Base-by-base conservation (phyloP, 495 filamentous ascomycete species). In the Annulohypoxylon nitens region DNA sequence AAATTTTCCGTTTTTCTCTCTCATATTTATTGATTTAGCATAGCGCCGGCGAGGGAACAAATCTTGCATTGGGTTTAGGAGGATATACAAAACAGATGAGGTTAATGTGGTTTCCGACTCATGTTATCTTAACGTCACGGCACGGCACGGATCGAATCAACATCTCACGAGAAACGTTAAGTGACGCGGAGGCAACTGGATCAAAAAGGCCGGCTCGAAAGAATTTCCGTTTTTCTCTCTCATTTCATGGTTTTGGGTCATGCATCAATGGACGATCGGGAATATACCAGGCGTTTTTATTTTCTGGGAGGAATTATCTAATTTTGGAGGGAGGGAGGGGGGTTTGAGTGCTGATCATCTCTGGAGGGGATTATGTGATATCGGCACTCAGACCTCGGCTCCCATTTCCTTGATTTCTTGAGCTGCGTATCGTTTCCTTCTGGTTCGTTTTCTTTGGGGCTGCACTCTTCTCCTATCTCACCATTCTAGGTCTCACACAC, bases 271-370 rank as follows among this genome's bases (percentile, higher is more conserved):
- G 37, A 55, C 18, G 63, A 26, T 25, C 20, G 72, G 67, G 54
- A 57, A 67, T 67, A 75, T 75, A 75, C 72, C 67, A 75, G 72
- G 72, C 67, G 72, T 68, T 64, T 51, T 61, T 71, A 7, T 47
- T 47, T 47, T 47, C 16, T 58, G 34, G 63, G 60, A 64, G 64
- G 59, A 68, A 53, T 55, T 20, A 59, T 59, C 43, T 48, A 26
- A 37, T 64, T 37, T n/a, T 51, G 48, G 48, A 26, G 23, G 45
- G 10, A 50, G 45, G 9, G 48, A 51, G 48, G 48, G 23, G 25
- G 65, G 14, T 4, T 54, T 54, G 16, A 3, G 51, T 55, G 23
- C 36, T 51, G 25, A 54, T 74, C 67, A 64, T 59, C 64, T 61
- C 60, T 58, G 51, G 53, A 14, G 45, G 59, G 36, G 26, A 25